phyloP scores from a whole-genome alignment of 257 asterid genomes.

The Nicotiana paniculata region DNA sequence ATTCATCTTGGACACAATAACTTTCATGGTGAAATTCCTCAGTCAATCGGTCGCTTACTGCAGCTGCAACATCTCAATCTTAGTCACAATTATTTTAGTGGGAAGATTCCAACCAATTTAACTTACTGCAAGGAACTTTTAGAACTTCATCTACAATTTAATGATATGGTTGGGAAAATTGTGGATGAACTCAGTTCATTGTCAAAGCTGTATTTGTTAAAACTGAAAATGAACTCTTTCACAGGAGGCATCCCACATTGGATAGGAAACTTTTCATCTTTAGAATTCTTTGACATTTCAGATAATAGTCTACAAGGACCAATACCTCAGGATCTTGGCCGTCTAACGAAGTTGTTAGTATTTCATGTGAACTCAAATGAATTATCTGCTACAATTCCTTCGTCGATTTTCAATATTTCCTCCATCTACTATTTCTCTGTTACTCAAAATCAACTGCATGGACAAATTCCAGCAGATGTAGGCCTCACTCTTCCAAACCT shows the following conservation, averaged over 20 bases:
- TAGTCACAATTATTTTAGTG: slow-evolving; percentile 11
- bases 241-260: slow-evolving; percentile 18
- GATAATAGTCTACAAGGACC: slow-evolving; percentile 9
- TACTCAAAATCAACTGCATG: slow-evolving; percentile 11
- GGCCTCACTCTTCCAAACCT: slow-evolving; percentile 25
- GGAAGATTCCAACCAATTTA: slow-evolving; percentile 16
- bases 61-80: slow-evolving; percentile 12
- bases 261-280: slow-evolving; percentile 17
- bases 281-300: background rate
- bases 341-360: background rate
- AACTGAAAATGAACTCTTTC: slow-evolving; percentile 7
- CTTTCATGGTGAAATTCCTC: slow-evolving; percentile 18
- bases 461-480: slow-evolving; percentile 13
- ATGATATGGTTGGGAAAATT: slow-evolving; percentile 13
- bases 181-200: slow-evolving; percentile 13
- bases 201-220: background rate
- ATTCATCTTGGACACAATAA: slow-evolving; percentile 13
- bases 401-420: slow-evolving; percentile 18
- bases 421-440: background rate
- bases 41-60: slow-evolving; percentile 13
- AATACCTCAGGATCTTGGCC: slow-evolving; percentile 17
- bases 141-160: slow-evolving; percentile 7
- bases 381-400: slow-evolving; percentile 16
- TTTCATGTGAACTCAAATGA: slow-evolving; percentile 10
- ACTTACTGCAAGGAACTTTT: slow-evolving; percentile 17